Base-by-base conservation (phyloP, 345 rosid species). In the Zanthoxylum bungeanum region DNA sequence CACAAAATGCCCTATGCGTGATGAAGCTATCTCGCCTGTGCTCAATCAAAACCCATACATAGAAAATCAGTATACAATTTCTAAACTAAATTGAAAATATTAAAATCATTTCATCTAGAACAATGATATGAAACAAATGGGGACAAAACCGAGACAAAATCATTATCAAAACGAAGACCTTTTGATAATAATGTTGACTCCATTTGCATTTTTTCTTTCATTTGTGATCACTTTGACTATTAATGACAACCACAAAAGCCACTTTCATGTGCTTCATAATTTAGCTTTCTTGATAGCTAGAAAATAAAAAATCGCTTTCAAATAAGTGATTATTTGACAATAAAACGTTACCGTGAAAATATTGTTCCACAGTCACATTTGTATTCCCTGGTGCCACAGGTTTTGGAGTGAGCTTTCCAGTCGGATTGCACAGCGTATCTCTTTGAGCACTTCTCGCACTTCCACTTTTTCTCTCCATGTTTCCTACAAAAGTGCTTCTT, bases 381-480 rank as follows among this genome's bases (percentile, higher is more conserved):
- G 77, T 95, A 95, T 79, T 95, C 99, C 73, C 93, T 87, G 24
- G 98, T 95, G 67, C 99, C 99, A 72, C 99, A 95, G 56, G 99
- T 88, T 82, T 91, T 95, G 9, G 92, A 88, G 83, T 95, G 99
- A 3, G 99, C 99, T 74, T 95, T 95, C 97, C 99, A 95, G 66
- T 95, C 98, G 0, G 99, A 95, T 79, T 92, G 99, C 36, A 95
- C 99, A 46, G 97, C 98, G 58, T 95, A 95, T 73, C 90, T 72
- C 91, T 95, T 95, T 3, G 93, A 83, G 71, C 99, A 94, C 86
- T 92, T 92, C 69, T 90, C 97, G 30, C 98, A 94, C 85, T 90
- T 92, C 98, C 97, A 92, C 75, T 89, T 92, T 82, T 95, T 95
- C 86, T 95, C 99, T 0, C 99, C 98, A 58, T 95, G 99, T 74